Conservation (phyloP, 345 rosid genomes). For the Arabis hirsuta region DNA sequence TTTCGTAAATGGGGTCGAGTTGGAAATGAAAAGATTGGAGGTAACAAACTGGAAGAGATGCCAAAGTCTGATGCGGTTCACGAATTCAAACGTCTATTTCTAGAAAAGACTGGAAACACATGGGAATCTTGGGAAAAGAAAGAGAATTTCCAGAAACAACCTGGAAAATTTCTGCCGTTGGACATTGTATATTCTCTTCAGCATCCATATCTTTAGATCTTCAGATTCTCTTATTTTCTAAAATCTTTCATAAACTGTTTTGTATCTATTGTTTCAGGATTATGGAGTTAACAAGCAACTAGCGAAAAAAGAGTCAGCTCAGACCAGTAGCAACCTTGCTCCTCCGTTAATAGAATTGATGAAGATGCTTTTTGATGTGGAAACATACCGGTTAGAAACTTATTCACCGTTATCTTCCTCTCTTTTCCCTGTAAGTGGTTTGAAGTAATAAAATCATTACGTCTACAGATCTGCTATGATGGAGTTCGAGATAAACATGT, state of each 20-base stretch:
- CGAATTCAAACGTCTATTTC: slow-evolving; percentile 70
- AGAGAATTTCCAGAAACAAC: slow-evolving; percentile 74
- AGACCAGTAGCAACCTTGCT: slow-evolving; percentile 66
- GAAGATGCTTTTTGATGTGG: slow-evolving; percentile 92
- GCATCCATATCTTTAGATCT: slow-evolving; percentile 25
- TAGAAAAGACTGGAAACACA: slow-evolving; percentile 90
- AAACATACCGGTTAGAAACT: slow-evolving; percentile 72
- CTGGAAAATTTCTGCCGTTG: slow-evolving; percentile 88
- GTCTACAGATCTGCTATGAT: slow-evolving; percentile 89
- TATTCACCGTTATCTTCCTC: slow-evolving; percentile 9
- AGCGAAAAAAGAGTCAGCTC: slow-evolving; percentile 49
- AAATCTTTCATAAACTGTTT: slow-evolving; percentile 4
- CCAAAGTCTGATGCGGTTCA: slow-evolving; percentile 74
- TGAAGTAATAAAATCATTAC: slow-evolving; percentile 24
- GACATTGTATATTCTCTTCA: slow-evolving; percentile 67
- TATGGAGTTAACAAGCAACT: slow-evolving; percentile 80
- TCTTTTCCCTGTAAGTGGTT: slow-evolving; percentile 23
- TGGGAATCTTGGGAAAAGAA: slow-evolving; percentile 95
- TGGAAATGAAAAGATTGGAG: slow-evolving; percentile 89
- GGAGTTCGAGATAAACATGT: slow-evolving; percentile 97
- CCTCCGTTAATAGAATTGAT: slow-evolving; percentile 71
- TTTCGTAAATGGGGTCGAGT: slow-evolving; percentile 98
- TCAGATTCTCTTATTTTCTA: slow-evolving; percentile 1
- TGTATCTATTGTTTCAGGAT: slow-evolving; percentile 58
- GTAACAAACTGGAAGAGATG: slow-evolving; percentile 73